Conservation (phyloP, 225 moss, liverwort and hornwort genomes). For the Pseudoscleropodium purum region DNA sequence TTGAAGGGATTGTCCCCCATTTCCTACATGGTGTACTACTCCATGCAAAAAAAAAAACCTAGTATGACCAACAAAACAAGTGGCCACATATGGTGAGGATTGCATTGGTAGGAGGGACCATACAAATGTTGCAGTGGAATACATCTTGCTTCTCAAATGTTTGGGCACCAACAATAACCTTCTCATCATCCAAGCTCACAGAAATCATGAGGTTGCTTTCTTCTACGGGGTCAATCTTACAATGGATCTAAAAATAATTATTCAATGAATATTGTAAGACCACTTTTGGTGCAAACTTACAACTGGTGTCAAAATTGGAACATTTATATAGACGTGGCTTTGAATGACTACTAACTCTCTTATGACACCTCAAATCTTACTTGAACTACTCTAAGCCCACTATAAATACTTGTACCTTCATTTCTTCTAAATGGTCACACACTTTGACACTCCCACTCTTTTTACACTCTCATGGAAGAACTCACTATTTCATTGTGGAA, state of each 20-base stretch:
- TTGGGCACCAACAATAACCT: background rate
- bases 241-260: background rate
- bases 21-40: no score
- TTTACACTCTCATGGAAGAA: background rate
- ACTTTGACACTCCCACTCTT: background rate
- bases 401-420: background rate
- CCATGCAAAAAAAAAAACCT: no score
- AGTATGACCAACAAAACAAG: no score
- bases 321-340: background rate
- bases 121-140: background rate
- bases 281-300: background rate
- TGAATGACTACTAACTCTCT: background rate
- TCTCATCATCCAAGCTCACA: accelerated
- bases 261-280: accelerated
- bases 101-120: background rate
- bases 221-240: background rate
- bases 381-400: background rate
- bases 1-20: no score
- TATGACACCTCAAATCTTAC: background rate
- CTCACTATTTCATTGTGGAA: background rate
- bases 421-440: background rate
- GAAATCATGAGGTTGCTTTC: background rate
- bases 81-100: background rate
- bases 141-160: background rate
- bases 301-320: background rate